phyloP scores from a whole-genome alignment of 2,329 filamentous ascomycete species.

The Paecilomyces sp. region DNA sequence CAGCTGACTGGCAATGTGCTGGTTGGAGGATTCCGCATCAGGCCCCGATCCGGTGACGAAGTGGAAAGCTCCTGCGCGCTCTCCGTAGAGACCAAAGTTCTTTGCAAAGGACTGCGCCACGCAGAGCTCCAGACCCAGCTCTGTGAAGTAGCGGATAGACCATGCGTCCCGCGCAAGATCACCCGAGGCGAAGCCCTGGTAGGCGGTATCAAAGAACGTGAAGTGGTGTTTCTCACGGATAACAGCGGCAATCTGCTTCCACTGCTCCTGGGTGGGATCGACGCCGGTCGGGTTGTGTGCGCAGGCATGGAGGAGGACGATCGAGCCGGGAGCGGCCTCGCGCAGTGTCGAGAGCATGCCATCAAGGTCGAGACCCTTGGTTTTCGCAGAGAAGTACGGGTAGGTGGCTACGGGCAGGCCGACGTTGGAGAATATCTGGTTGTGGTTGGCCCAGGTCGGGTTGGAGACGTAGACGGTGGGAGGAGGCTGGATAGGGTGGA shows the following conservation, averaged over 20 bases:
- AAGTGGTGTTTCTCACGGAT: slow-evolving; percentile 77
- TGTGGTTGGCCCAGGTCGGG: slow-evolving; percentile 98
- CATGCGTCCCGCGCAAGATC: slow-evolving; percentile 77
- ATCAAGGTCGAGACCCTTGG: slow-evolving; percentile 84
- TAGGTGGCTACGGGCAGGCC: slow-evolving; percentile 70
- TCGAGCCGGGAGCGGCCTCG: slow-evolving; percentile 66
- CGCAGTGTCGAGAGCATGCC: slow-evolving; percentile 72
- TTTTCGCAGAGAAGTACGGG: slow-evolving; percentile 87
- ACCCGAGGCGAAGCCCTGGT: slow-evolving; percentile 95
- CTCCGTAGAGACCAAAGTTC: slow-evolving; percentile 79
- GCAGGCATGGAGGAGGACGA: slow-evolving; percentile 89
- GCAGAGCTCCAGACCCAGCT: slow-evolving; percentile 72
- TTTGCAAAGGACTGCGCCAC: slow-evolving; percentile 58
- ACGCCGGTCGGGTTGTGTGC: slow-evolving; percentile 98
- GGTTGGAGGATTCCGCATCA: slow-evolving; percentile 55
- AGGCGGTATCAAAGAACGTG: slow-evolving; percentile 97
- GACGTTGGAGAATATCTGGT: slow-evolving; percentile 96
- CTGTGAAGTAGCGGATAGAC: slow-evolving; percentile 90
- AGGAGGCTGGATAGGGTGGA: slow-evolving; percentile 62
- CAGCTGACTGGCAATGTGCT: slow-evolving; percentile 74
- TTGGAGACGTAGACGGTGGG: slow-evolving; percentile 81
- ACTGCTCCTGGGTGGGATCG: slow-evolving; percentile 88
- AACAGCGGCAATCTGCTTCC: slow-evolving; percentile 77
- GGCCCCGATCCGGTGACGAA: slow-evolving; percentile 68
- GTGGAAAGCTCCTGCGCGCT: slow-evolving; percentile 95